These are phyloP conservation scores for Myriosclerotinia duriaeana DNA, from an alignment of 2,329 filamentous ascomycete species.

Conservation along the genomic window DNA sequence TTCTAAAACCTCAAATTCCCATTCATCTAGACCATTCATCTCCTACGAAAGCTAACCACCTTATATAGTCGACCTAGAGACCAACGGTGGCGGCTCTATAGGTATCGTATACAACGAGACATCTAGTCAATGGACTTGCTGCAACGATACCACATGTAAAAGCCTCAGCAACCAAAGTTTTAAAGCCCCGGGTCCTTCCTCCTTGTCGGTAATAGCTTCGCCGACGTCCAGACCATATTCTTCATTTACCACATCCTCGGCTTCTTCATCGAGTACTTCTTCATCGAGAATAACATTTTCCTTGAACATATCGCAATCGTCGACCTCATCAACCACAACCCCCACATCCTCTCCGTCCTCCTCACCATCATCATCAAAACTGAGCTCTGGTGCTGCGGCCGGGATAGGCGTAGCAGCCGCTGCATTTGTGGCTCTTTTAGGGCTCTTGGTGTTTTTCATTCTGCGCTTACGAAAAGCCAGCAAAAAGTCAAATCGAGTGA, in stretches of 20 bases:
- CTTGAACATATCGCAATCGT: background rate
- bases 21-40: background rate
- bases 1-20: background rate
- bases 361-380: background rate
- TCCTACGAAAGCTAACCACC: background rate
- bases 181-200: conserved; percentile 8
- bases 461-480: background rate
- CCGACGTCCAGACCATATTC: conserved; percentile 11
- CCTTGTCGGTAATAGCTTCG: background rate
- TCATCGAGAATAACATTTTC: background rate
- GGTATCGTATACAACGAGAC: background rate
- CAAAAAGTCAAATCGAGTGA: background rate
- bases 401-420: background rate
- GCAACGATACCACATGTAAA: conserved; percentile 2
- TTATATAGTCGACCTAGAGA: background rate
- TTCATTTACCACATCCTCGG: background rate
- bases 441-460: background rate
- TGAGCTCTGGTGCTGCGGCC: background rate
- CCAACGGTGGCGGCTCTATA: background rate
- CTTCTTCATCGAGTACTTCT: background rate
- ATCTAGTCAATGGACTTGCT: conserved; percentile 1
- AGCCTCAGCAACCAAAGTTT: conserved; percentile 5
- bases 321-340: background rate
- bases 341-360: background rate
- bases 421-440: background rate